Percentiles rank a stretch among this genome's conserved stretches.
phyloP scores from a whole-genome alignment of 169 alveolate genomes.

The Theileria sp. region DNA sequence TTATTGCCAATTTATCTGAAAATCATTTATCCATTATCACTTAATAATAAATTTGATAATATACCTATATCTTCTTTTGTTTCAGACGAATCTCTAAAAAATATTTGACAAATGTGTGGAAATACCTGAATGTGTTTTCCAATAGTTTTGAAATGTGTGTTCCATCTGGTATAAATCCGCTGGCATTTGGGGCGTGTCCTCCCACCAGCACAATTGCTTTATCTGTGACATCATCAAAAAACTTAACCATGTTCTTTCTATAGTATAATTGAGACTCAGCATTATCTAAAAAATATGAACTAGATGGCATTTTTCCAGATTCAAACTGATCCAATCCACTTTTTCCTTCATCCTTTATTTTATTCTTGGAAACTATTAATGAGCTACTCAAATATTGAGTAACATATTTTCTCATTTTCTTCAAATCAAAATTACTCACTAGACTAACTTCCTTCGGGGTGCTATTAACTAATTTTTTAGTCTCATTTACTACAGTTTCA shows the following conservation, averaged over 20 bases:
- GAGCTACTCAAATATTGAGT: conserved; percentile 12
- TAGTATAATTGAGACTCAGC: not conserved
- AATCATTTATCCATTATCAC: conserved; percentile 9
- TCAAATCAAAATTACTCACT: conserved; percentile 8
- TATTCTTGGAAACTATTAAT: not conserved
- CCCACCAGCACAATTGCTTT: conserved; percentile 77
- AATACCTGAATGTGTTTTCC: conserved; percentile 26
- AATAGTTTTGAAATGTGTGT: conserved; percentile 63
- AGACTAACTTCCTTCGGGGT: conserved; percentile 38
- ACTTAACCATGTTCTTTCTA: conserved; percentile 2
- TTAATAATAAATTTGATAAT: not conserved
- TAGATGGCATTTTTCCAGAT: not conserved
- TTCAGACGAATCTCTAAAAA: conserved; percentile 27
- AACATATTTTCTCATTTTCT: not conserved
- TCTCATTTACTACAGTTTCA: conserved; percentile 55
- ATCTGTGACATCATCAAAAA: conserved; percentile 56
- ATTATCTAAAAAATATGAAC: not conserved
- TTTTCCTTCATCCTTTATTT: not conserved
- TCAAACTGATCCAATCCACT: not conserved
- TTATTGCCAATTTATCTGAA: conserved; percentile 40
- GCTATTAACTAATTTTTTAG: conserved; percentile 14
- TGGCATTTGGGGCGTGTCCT: conserved; percentile 79
- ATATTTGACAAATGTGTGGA: conserved; percentile 12
- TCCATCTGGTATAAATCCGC: conserved; percentile 81
- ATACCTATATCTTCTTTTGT: not conserved